These are phyloP conservation scores for Drechslerella coelobrocha DNA, from an alignment of 2,329 filamentous ascomycete genomes.

Conservation along the genomic window DNA sequence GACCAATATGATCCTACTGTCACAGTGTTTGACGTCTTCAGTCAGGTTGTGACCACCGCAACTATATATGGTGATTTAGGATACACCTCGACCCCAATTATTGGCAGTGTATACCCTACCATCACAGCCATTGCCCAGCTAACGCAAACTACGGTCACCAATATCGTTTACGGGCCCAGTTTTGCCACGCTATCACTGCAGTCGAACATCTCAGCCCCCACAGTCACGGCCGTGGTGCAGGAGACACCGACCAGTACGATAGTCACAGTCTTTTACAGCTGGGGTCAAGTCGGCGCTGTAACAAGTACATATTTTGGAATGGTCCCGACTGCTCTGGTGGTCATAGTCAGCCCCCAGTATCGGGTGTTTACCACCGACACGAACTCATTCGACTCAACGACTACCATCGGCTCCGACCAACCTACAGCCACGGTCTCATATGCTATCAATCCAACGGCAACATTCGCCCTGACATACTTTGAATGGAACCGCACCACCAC, in stretches of 20 bases:
- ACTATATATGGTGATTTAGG: conserved; percentile 22
- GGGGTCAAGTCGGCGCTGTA: conserved; percentile 4
- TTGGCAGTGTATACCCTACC: conserved; percentile 32
- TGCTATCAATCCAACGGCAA: conserved; percentile 24
- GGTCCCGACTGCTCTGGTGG: conserved; percentile 24
- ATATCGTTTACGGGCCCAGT: conserved; percentile 28
- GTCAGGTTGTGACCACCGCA: conserved; percentile 23
- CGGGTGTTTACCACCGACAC: conserved; percentile 6
- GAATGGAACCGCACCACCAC: conserved; percentile 21
- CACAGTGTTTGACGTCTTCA: conserved; percentile 19
- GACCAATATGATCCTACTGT: conserved; percentile 25
- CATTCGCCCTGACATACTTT: background rate
- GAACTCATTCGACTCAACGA: conserved; percentile 15
- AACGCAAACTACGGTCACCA: conserved; percentile 22
- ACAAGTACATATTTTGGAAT: conserved; percentile 23
- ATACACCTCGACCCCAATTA: conserved; percentile 28
- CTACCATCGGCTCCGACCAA: conserved; percentile 31
- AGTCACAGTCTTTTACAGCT: conserved; percentile 24
- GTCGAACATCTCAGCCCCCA: conserved; percentile 15
- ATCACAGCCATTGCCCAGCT: conserved; percentile 36
- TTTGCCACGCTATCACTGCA: conserved; percentile 22
- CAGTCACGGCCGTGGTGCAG: conserved; percentile 25
- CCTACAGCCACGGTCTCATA: conserved; percentile 39
- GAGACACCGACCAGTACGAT: conserved; percentile 12
- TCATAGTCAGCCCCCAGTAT: conserved; percentile 16